phyloP scores from a whole-genome alignment of 1,284 basidiomycete species.

The Amylostereum areolatum region DNA sequence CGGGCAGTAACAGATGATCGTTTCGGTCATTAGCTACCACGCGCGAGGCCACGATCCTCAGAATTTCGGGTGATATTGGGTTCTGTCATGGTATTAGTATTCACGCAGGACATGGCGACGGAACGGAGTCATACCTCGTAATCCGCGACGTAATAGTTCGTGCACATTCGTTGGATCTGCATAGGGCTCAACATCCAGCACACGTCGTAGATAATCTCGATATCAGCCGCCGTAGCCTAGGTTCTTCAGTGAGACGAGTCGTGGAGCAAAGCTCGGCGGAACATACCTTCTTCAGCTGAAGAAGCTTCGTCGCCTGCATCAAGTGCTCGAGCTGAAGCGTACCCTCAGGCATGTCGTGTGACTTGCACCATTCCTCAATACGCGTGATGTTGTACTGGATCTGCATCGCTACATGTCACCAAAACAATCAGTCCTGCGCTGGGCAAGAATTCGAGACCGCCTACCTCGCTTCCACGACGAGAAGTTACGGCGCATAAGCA shows the following conservation, averaged over 20 bases:
- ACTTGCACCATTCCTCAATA: slow-evolving; percentile 97
- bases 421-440: neutral
- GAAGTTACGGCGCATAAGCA: slow-evolving; percentile 98
- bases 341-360: slow-evolving; percentile 98
- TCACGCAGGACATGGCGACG: neutral
- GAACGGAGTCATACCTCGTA: slow-evolving; percentile 66
- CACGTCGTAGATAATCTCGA: slow-evolving; percentile 98
- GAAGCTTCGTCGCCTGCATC: slow-evolving; percentile 98
- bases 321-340: slow-evolving; percentile 96
- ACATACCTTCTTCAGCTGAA: slow-evolving; percentile 95
- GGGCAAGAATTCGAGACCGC: slow-evolving; percentile 17
- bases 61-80: slow-evolving; percentile 93
- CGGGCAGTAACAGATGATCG: slow-evolving; percentile 91
- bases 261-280: neutral
- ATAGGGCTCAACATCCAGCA: slow-evolving; percentile 99
- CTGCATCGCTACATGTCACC: slow-evolving; percentile 79
- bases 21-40: slow-evolving; percentile 93
- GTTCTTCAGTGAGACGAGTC: neutral
- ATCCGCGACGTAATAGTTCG: slow-evolving; percentile 98
- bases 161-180: slow-evolving; percentile 98
- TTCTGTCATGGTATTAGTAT: slow-evolving; percentile 46
- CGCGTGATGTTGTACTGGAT: slow-evolving; percentile 99
- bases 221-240: slow-evolving; percentile 86
- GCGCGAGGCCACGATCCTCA: slow-evolving; percentile 91
- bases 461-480: slow-evolving; percentile 98